Conservation (phyloP, 495 filamentous ascomycete species). For the Acidomyces sp. region DNA sequence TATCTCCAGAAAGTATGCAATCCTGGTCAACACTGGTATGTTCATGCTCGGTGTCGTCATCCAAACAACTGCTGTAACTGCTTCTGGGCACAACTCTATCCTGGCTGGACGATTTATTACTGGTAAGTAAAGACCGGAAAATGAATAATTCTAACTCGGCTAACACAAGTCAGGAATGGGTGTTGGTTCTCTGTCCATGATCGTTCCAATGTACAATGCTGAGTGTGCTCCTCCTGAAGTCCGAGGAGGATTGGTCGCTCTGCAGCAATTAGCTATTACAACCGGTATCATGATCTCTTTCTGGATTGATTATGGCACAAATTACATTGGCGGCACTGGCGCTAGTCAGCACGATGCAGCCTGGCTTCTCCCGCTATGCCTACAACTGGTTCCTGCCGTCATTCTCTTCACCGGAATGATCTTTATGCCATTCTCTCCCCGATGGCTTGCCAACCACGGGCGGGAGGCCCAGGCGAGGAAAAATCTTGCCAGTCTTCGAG, state of each 20-base stretch:
- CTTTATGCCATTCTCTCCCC: conserved; percentile 61
- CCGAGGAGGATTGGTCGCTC: conserved; percentile 58
- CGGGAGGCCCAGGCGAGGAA: conserved; percentile 57
- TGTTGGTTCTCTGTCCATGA: conserved; percentile 55
- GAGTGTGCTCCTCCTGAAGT: conserved; percentile 52
- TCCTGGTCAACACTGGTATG: conserved; percentile 56
- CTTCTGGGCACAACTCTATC: conserved; percentile 44
- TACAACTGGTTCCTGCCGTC: conserved; percentile 29
- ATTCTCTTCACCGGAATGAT: conserved; percentile 33
- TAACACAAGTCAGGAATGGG: conserved; percentile 41
- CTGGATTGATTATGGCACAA: conserved; percentile 62
- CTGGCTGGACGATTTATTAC: conserved; percentile 66
- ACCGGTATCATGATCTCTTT: conserved; percentile 74
- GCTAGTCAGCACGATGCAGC: conserved; percentile 46
- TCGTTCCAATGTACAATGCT: conserved; percentile 57
- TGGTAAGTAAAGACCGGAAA: too few relatives aligned
- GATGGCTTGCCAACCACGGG: conserved; percentile 63
- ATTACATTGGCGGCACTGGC: conserved; percentile 63
- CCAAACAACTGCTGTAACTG: conserved; percentile 48
- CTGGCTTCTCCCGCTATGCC: conserved; percentile 29
- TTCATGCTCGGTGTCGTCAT: conserved; percentile 69
- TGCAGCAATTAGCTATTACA: conserved; percentile 71
- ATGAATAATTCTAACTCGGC: background rate
- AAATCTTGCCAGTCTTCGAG: conserved; percentile 56
- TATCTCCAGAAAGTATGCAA: conserved; percentile 59